phyloP scores from a whole-genome alignment of 2,329 filamentous ascomycete species.

The Penicillium sp. region DNA sequence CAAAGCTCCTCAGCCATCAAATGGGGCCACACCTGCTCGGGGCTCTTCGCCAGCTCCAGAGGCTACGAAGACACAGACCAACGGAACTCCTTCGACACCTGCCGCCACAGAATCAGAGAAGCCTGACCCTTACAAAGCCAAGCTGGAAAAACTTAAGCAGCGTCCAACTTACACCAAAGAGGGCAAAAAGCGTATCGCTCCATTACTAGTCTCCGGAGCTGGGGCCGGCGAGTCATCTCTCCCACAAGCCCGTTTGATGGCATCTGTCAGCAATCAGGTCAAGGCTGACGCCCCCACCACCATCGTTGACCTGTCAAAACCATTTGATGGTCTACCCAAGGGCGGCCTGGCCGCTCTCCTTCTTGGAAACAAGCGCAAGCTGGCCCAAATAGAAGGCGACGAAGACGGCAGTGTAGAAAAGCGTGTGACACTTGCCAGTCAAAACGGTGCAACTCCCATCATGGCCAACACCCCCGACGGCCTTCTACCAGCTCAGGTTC shows the following conservation, averaged over 20 bases:
- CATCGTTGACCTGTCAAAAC: constrained; percentile 85
- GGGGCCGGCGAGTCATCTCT: constrained; percentile 83
- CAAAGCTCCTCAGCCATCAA: constrained; percentile 40
- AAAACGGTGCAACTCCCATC: constrained; percentile 70
- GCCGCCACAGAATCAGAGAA: constrained; percentile 39
- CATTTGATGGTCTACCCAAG: constrained; percentile 87
- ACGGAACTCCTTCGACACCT: constrained; percentile 35
- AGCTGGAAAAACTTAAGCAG: constrained; percentile 74
- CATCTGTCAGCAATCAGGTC: constrained; percentile 64
- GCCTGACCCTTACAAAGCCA: constrained; percentile 57
- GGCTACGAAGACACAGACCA: constrained; percentile 36
- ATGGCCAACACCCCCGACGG: constrained; percentile 76
- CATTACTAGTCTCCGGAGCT: constrained; percentile 85
- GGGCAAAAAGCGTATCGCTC: constrained; percentile 92
- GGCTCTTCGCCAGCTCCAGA: constrained; percentile 35
- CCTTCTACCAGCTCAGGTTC: constrained; percentile 69
- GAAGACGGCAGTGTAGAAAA: constrained; percentile 66
- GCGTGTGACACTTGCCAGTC: constrained; percentile 57
- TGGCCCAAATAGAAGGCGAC: constrained; percentile 69
- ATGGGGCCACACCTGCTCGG: constrained; percentile 45
- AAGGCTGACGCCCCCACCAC: constrained; percentile 75
- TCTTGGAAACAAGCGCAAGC: constrained; percentile 89
- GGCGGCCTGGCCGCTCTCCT: constrained; percentile 83
- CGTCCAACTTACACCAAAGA: constrained; percentile 94
- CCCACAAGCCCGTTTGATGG: constrained; percentile 83